phyloP scores from a whole-genome alignment of 1,284 basidiomycete species.

The Austroboletus niveus region DNA sequence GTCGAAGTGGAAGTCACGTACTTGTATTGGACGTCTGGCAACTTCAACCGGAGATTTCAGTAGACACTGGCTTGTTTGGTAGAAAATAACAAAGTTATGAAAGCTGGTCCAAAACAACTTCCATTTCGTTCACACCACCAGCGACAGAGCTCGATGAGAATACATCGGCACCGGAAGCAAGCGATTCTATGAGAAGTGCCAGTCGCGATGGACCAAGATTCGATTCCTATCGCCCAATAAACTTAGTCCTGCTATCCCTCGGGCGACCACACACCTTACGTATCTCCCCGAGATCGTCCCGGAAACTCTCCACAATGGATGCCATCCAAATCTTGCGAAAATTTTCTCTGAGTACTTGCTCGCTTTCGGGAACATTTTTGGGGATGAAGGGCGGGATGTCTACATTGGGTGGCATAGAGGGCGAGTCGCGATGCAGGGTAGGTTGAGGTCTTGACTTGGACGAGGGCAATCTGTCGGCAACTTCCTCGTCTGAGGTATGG shows the following conservation, averaged over 20 bases:
- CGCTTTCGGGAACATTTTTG: conserved; percentile 37
- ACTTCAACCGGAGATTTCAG: too few relatives aligned
- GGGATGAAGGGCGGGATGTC: conserved; percentile 54
- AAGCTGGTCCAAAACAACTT: conserved; percentile 40
- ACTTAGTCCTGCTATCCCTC: neutral
- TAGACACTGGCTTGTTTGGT: too few relatives aligned
- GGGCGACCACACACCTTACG: conserved; percentile 49
- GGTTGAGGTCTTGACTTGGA: conserved; percentile 7
- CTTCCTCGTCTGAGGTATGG: conserved; percentile 18
- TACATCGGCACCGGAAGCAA: conserved; percentile 73
- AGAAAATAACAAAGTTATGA: conserved; percentile 9
- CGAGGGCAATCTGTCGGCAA: conserved; percentile 2
- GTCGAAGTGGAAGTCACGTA: conserved; percentile 2
- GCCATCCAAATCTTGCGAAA: conserved; percentile 83
- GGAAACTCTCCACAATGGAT: conserved; percentile 73
- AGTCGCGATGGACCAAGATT: conserved; percentile 64
- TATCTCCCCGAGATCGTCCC: conserved; percentile 73
- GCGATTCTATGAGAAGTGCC: conserved; percentile 70
- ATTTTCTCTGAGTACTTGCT: conserved; percentile 55
- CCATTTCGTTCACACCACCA: conserved; percentile 49
- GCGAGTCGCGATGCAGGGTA: conserved; percentile 31
- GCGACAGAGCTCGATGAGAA: conserved; percentile 45
- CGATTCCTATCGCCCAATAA: conserved; percentile 52
- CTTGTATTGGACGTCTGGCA: too few relatives aligned
- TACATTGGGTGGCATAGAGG: conserved; percentile 44